Base-by-base conservation (phyloP, 176 grass and related monocot genomes). In the Avena atlantica region DNA sequence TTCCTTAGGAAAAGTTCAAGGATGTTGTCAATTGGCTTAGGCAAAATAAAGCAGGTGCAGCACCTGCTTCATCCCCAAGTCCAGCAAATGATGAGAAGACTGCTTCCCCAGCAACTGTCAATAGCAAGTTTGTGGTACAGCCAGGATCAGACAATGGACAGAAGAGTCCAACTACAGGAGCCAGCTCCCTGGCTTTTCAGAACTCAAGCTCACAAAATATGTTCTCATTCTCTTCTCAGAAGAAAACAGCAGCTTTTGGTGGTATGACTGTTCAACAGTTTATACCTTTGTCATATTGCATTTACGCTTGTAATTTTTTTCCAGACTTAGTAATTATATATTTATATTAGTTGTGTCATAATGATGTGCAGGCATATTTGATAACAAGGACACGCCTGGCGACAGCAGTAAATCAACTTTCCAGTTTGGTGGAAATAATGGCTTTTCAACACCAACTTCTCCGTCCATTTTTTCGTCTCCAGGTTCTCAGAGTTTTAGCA, bases 11-110 rank as follows among this genome's bases (percentile, higher is more conserved):
- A 48, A 91, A 91, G 76, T 98, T 95, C 89, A 98, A 98, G 88
- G 96, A 98, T 92, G 96, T 98, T 60, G 93, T 98, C 77, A 84
- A 90, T 89, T 98, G 96, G 96, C 92, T 98, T 56, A 94, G 75
- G 71, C 77, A 87, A 87, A 95, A 88, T 82, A 84, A 93, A 71
- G 85, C 87, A 80, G 87, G 87, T 79, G 78, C 89, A 69, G 37
- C 23, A 86, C 44, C 4, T 73, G 40, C 82, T 86, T 51, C 86
- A 84, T 88, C 82, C 65, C 65, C 87, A 86, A 72, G 58, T 74
- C 80, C 78, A 65, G 74, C 70, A 36, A 87, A 83, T 63, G 88
- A 92, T 59, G 84, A 89, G 67, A 93, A 95, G 56, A 82, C 69
- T 76, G 51, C 48, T 68, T 57, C 45, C 7, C 27, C 42, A 2